Conservation (phyloP, 176 grass and related monocot genomes). For the Urochloa ruziziensis region DNA sequence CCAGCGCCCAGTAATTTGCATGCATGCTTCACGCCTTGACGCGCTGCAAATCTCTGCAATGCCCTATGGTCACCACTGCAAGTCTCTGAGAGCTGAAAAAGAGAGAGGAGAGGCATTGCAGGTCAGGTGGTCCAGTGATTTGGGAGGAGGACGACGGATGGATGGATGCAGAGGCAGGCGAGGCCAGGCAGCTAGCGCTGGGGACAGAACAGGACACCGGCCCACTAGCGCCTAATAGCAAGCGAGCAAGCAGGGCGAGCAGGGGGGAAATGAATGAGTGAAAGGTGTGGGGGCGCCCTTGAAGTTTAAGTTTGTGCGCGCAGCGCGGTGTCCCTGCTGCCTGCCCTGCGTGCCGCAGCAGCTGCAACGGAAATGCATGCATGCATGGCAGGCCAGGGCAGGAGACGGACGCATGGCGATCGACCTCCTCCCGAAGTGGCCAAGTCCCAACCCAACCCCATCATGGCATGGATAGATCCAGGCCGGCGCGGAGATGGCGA, state of each 20-base stretch:
- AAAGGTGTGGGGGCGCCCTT: background rate
- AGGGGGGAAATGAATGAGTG: conserved; percentile 13
- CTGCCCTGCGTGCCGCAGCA: conserved; percentile 12
- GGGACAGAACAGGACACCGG: background rate
- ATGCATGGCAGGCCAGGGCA: background rate
- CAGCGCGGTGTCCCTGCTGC: background rate
- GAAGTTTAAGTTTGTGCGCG: background rate
- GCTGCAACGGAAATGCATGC: conserved; percentile 36
- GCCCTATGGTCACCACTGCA: background rate
- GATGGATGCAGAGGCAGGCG: background rate
- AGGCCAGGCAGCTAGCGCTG: background rate
- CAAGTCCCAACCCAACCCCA: background rate
- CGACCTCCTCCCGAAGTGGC: no score
- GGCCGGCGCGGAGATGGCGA: no score
- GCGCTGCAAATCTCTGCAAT: background rate
- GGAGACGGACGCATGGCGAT: background rate
- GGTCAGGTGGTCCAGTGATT: conserved; percentile 27
- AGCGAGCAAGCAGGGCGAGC: background rate
- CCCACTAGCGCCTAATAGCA: background rate
- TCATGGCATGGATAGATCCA: background rate
- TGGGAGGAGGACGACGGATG: background rate
- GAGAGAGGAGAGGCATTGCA: background rate
- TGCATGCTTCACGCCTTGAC: conserved; percentile 26
- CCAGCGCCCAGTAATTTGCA: background rate
- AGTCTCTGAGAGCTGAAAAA: conserved; percentile 5